A percentile compares a stretch with the other conserved stretches of the same genome.
phyloP scores from a whole-genome alignment of 768 basidiomycete species.

The Butyriboletus loyo region DNA sequence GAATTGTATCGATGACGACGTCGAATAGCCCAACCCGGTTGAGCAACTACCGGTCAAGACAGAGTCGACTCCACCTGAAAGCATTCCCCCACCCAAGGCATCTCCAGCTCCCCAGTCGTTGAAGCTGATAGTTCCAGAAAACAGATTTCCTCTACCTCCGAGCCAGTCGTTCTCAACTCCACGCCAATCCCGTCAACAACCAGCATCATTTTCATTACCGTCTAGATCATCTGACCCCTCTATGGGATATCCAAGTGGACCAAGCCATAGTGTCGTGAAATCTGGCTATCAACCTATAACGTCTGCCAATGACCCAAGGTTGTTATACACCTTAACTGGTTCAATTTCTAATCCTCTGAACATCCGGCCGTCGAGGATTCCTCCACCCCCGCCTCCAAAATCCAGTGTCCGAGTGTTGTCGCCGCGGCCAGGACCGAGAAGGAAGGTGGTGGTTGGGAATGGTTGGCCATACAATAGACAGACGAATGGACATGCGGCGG shows the following conservation, averaged over 20 bases:
- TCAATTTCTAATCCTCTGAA: constrained; percentile 51
- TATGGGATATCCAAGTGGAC: constrained; percentile 9
- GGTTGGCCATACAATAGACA: constrained; percentile 44
- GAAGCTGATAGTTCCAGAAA: constrained; percentile 15
- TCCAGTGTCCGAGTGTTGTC: constrained; percentile 4
- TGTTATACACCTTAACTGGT: constrained; percentile 41
- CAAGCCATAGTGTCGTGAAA: constrained; percentile 18
- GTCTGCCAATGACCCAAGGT: constrained; percentile 27
- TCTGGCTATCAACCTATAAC: constrained; percentile 26
- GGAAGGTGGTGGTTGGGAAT: constrained; percentile 41
- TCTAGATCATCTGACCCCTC: constrained; percentile 15
- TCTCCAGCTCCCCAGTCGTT: constrained; percentile 9
- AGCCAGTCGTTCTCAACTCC: constrained; percentile 11
- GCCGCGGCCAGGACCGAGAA: constrained; percentile 15
- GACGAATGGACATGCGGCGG: constrained; percentile 23
- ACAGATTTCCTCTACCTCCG: background rate
- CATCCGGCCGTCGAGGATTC: constrained; percentile 46
- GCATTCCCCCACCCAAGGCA: constrained; percentile 10
- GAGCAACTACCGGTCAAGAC: constrained; percentile 19
- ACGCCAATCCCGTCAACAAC: constrained; percentile 11
- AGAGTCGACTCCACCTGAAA: constrained; percentile 13
- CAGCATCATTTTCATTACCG: constrained; percentile 12
- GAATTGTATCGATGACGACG: background rate
- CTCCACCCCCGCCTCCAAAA: constrained; percentile 14
- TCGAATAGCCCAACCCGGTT: constrained; percentile 12